Evolutionary conservation across 176 grass and related monocot genomes (phyloP).

Genomic region (Paspalum notatum): DNA sequence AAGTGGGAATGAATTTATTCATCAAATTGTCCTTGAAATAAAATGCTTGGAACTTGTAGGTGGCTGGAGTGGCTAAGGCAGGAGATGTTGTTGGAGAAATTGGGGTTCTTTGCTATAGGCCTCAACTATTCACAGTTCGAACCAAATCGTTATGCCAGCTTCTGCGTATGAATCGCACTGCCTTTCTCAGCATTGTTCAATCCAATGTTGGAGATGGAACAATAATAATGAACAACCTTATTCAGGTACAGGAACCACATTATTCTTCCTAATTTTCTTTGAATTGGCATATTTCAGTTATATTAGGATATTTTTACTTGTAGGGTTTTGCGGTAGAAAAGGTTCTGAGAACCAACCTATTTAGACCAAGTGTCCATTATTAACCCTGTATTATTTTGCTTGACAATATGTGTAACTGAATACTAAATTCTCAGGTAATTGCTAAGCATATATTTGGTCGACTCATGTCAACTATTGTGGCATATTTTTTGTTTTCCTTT

Average conservation of each 20-base stretch:
- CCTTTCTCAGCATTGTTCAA: slow-evolving; percentile 85
- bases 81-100: slow-evolving; percentile 96
- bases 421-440: background rate
- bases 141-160: slow-evolving; percentile 91
- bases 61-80: slow-evolving; percentile 48
- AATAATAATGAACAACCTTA: slow-evolving; percentile 93
- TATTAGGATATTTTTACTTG: background rate
- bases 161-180: slow-evolving; percentile 78
- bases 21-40: slow-evolving; percentile 39
- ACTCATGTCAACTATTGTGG: background rate
- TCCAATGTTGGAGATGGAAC: slow-evolving; percentile 94
- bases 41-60: slow-evolving; percentile 52
- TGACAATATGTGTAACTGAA: slow-evolving; percentile 5
- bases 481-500: background rate
- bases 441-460: background rate
- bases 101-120: slow-evolving; percentile 93
- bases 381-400: slow-evolving; percentile 1
- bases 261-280: slow-evolving; percentile 23
- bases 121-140: slow-evolving; percentile 89
- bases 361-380: background rate
- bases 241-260: slow-evolving; percentile 57
- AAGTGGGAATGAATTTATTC: slow-evolving; percentile 23
- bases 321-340: background rate
- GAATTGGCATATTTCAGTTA: slow-evolving; percentile 4
- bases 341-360: background rate